Percentiles rank a stretch among this genome's conserved stretches.
Evolutionary conservation across 192 early-diverging fungal species (phyloP).

Genomic region (Backusella tarrabulga): DNA sequence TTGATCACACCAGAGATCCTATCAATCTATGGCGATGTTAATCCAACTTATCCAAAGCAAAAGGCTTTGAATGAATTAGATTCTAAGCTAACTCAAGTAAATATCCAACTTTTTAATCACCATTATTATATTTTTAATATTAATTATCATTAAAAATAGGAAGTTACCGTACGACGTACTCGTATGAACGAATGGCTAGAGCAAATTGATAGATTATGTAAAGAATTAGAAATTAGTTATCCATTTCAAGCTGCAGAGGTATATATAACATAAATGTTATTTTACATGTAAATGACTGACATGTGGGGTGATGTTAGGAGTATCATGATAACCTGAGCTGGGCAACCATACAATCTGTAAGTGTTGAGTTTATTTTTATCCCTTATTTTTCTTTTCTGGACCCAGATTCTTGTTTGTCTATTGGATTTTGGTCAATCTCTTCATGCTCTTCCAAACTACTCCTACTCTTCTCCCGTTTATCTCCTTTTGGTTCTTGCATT

Average conservation of each 20-base stretch:
- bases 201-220: constrained; percentile 1
- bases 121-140: not conserved
- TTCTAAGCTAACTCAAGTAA: constrained; percentile 15
- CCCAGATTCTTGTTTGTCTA: not conserved
- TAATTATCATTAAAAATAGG: not conserved
- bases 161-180: not conserved
- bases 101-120: not conserved
- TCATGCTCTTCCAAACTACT: not conserved
- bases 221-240: constrained; percentile 2
- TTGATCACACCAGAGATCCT: not conserved
- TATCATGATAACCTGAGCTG: constrained; percentile 23
- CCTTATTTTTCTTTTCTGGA: not conserved
- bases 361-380: not conserved
- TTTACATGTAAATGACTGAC: not conserved
- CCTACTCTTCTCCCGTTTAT: not conserved
- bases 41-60: constrained; percentile 22
- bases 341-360: constrained; percentile 34
- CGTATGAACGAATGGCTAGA: constrained; percentile 9
- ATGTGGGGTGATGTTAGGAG: not conserved
- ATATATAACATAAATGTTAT: constrained; percentile 7
- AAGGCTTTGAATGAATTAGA: constrained; percentile 15
- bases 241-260: constrained; percentile 18
- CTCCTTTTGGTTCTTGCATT: not conserved
- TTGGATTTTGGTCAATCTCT: not conserved
- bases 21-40: constrained; percentile 12